phyloP scores from a whole-genome alignment of 257 asterid species.

The Euphrasia confusa region DNA sequence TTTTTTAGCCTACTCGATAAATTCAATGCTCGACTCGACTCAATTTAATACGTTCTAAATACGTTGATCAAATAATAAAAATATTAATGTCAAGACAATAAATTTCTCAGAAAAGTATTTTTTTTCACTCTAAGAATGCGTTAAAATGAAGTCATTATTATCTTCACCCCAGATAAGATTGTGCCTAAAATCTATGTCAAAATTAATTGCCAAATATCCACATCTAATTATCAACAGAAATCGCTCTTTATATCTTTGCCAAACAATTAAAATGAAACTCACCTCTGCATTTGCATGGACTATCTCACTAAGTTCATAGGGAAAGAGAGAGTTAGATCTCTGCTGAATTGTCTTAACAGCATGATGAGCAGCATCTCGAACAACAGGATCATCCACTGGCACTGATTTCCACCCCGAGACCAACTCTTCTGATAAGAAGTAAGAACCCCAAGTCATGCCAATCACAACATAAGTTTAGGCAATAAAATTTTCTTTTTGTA shows the following conservation, averaged over 20 bases:
- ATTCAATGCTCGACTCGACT: too few relatives aligned
- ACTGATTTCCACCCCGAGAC: conserved; percentile 64
- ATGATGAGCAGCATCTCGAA: conserved; percentile 82
- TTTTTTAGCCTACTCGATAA: too few relatives aligned
- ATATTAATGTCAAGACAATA: too few relatives aligned
- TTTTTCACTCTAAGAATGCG: too few relatives aligned
- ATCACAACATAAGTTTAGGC: background rate
- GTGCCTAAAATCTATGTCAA: too few relatives aligned
- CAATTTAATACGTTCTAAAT: too few relatives aligned
- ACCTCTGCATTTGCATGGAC: conserved; percentile 86
- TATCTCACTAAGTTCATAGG: conserved; percentile 67
- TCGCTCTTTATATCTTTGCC: too few relatives aligned
- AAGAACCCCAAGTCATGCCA: conserved; percentile 14
- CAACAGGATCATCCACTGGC: conserved; percentile 71
- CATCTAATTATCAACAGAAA: background rate
- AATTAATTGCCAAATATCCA: background rate
- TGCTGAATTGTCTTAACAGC: conserved; percentile 71
- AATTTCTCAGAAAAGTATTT: too few relatives aligned
- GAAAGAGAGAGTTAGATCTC: conserved; percentile 73
- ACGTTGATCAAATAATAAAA: too few relatives aligned
- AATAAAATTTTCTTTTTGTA: too few relatives aligned
- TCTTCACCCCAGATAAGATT: too few relatives aligned
- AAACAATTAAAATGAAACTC: conserved; percentile 10
- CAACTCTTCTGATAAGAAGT: conserved; percentile 45
- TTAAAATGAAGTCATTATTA: too few relatives aligned